Conservation (phyloP, 2,329 filamentous ascomycete genomes). For the Monosporascus sp. region DNA sequence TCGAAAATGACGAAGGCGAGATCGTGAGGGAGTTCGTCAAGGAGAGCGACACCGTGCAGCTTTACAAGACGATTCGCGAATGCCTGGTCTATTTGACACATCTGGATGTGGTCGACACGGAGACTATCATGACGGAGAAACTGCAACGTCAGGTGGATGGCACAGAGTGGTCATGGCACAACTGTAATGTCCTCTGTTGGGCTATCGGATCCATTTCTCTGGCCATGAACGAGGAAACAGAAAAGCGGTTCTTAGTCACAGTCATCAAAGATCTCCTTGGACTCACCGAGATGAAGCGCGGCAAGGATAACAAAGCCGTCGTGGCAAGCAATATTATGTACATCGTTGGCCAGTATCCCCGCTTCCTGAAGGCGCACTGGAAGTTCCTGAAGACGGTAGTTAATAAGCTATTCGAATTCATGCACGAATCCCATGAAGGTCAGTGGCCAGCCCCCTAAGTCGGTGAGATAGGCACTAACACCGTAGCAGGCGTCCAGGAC, state of each 20-base stretch:
- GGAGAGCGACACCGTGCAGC: slow-evolving; percentile 96
- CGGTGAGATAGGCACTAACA: slow-evolving; percentile 19
- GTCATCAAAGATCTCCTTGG: slow-evolving; percentile 98
- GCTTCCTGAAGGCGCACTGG: slow-evolving; percentile 98
- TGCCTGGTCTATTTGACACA: slow-evolving; percentile 97
- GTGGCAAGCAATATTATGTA: slow-evolving; percentile 99
- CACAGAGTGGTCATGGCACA: slow-evolving; percentile 97
- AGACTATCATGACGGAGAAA: slow-evolving; percentile 99
- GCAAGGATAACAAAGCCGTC: slow-evolving; percentile 98
- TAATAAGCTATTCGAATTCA: slow-evolving; percentile 99
- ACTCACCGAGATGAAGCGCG: slow-evolving; percentile 97
- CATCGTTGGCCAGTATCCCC: slow-evolving; percentile 97
- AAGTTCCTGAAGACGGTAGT: slow-evolving; percentile 99
- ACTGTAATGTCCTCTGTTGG: slow-evolving; percentile 99
- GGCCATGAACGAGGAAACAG: slow-evolving; percentile 98
- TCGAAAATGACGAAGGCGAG: slow-evolving; percentile 99
- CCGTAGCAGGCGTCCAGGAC: slow-evolving; percentile 75
- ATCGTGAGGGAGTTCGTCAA: slow-evolving; percentile 99
- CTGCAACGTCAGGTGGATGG: slow-evolving; percentile 92
- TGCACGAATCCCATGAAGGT: slow-evolving; percentile 99
- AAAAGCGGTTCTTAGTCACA: slow-evolving; percentile 96
- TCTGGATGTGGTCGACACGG: slow-evolving; percentile 93
- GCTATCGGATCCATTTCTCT: slow-evolving; percentile 97
- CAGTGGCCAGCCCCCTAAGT: slow-evolving; percentile 23
- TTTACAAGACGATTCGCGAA: slow-evolving; percentile 98